phyloP scores from a whole-genome alignment of 1,284 basidiomycete species.

The Rhodofomes roseus region DNA sequence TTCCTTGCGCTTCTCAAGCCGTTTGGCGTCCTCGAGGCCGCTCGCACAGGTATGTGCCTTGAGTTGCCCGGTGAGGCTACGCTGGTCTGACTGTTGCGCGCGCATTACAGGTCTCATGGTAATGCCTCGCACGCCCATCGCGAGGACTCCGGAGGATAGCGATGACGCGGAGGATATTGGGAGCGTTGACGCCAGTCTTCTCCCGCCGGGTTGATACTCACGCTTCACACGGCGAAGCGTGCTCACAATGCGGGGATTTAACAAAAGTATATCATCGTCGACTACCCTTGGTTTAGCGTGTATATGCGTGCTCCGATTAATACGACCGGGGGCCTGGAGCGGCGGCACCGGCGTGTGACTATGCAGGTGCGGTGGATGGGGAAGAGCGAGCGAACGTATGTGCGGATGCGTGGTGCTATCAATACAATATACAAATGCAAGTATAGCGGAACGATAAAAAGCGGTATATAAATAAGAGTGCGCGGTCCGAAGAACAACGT shows the following conservation, averaged over 20 bases:
- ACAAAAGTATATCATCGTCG: constrained; percentile 2
- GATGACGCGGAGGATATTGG: constrained; percentile 44
- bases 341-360: neutral
- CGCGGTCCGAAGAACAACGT: constrained; percentile 10
- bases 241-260: neutral
- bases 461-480: constrained; percentile 7
- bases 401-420: constrained; percentile 4
- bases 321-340: neutral
- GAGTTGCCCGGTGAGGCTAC: neutral
- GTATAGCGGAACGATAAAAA: constrained; percentile 7
- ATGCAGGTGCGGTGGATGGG: neutral
- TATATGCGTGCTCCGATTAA: constrained; percentile 3
- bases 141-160: constrained; percentile 61
- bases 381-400: neutral
- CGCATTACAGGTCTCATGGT: constrained; percentile 78
- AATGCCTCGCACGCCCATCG: constrained; percentile 91
- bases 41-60: constrained; percentile 61
- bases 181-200: constrained; percentile 77
- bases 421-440: constrained; percentile 8
- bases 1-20: constrained; percentile 92
- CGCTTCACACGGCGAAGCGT: neutral
- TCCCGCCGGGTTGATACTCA: constrained; percentile 78
- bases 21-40: constrained; percentile 86
- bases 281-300: constrained; percentile 1
- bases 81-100: constrained; percentile 1